Evolutionary conservation across 139 green algal genomes (phyloP).

Genomic region (Dunaliella sp.): DNA sequence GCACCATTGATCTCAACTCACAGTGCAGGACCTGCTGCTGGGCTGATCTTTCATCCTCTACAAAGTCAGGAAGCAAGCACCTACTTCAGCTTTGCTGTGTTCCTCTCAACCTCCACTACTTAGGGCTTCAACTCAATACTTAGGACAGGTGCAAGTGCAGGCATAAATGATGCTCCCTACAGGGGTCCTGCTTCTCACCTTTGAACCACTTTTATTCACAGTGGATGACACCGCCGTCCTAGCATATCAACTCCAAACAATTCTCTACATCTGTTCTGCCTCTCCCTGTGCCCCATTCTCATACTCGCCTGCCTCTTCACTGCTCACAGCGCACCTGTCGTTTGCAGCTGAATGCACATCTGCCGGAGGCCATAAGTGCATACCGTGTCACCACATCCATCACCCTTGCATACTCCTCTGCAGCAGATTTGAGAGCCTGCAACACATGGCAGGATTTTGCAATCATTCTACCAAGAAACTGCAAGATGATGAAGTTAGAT

Average conservation of each 20-base stretch:
- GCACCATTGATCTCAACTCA: too few relatives aligned
- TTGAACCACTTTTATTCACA: neutral
- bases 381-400: conserved; percentile 84
- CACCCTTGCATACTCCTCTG: conserved; percentile 85
- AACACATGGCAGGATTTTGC: too few relatives aligned
- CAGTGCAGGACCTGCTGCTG: too few relatives aligned
- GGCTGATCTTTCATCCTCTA: too few relatives aligned
- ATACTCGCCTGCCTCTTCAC: neutral
- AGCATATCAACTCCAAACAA: neutral
- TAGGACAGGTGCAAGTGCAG: neutral
- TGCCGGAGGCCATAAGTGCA: conserved; percentile 25
- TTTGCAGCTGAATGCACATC: conserved; percentile 65
- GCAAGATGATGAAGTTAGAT: too few relatives aligned
- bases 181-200: neutral
- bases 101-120: neutral
- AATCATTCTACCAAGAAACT: too few relatives aligned
- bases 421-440: conserved; percentile 56
- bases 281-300: neutral
- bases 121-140: neutral
- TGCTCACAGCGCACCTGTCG: conserved; percentile 16
- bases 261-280: neutral
- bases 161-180: neutral
- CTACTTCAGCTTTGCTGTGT: neutral
- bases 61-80: too few relatives aligned
- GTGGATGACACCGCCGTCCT: neutral